Evolutionary conservation across 1,284 basidiomycete genomes (phyloP).

Genomic region (Rhodotorula sp.): DNA sequence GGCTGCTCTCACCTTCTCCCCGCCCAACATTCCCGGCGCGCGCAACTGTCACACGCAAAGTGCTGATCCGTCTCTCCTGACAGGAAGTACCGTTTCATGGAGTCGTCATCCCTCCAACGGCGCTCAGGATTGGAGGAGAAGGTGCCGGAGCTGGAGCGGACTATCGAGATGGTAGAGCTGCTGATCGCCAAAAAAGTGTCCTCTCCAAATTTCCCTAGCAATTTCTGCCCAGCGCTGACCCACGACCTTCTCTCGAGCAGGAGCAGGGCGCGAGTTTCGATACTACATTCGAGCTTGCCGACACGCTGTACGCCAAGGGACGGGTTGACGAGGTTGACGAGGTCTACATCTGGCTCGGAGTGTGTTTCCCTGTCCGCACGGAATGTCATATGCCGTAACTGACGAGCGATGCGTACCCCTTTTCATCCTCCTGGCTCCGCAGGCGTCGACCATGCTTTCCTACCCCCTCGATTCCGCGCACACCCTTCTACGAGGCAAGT

Average conservation of each 20-base stretch:
- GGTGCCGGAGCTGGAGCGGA: conserved; percentile 95
- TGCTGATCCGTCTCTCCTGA: not conserved
- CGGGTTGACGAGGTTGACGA: conserved; percentile 80
- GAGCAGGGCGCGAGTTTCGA: conserved; percentile 61
- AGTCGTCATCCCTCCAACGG: conserved; percentile 77
- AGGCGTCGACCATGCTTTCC: conserved; percentile 98
- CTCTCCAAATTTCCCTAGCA: conserved; percentile 52
- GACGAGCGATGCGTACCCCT: not conserved
- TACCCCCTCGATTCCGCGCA: conserved; percentile 84
- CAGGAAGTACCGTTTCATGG: conserved; percentile 99
- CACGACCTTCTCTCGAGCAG: conserved; percentile 12
- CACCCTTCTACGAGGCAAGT: conserved; percentile 71
- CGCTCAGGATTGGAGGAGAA: conserved; percentile 81
- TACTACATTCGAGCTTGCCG: conserved; percentile 92
- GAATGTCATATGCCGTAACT: not conserved
- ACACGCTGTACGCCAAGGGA: conserved; percentile 91
- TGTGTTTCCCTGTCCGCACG: conserved; percentile 54
- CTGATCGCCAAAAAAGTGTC: conserved; percentile 61
- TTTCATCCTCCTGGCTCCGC: conserved; percentile 10
- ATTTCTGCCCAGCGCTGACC: not conserved
- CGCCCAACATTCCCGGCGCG: too few species aligned
- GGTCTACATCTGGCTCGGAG: conserved; percentile 94
- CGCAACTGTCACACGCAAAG: too few species aligned
- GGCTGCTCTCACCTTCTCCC: not conserved
- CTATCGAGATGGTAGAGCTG: conserved; percentile 82